Evolutionary conservation across 805 yeast species (phyloP).

Genomic region (Cyberlindnera nakhonratchasimensis): DNA sequence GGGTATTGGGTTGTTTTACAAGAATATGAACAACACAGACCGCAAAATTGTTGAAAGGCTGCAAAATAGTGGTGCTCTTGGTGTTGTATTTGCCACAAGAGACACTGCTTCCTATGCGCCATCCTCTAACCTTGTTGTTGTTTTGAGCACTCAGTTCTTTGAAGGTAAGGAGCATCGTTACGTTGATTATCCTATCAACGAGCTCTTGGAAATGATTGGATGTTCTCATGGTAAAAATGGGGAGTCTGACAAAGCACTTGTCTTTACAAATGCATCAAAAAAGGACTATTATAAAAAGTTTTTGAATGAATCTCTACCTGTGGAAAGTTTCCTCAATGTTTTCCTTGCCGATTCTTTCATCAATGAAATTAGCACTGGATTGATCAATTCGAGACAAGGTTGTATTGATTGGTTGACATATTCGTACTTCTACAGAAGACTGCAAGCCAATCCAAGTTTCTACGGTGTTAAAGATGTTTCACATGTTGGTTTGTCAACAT

Average conservation of each 20-base stretch:
- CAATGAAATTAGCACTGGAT: slow-evolving; percentile 66
- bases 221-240: slow-evolving; percentile 31
- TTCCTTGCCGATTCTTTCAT: slow-evolving; percentile 64
- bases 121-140: slow-evolving; percentile 49
- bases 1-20: slow-evolving; percentile 66
- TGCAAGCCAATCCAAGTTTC: slow-evolving; percentile 80
- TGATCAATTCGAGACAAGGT: slow-evolving; percentile 69
- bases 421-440: slow-evolving; percentile 75
- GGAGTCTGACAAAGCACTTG: slow-evolving; percentile 40
- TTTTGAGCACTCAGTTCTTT: slow-evolving; percentile 67
- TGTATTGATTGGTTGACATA: slow-evolving; percentile 89
- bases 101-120: slow-evolving; percentile 54
- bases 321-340: slow-evolving; percentile 69
- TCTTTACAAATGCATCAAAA: slow-evolving; percentile 55
- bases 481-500: slow-evolving; percentile 71
- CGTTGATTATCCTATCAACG: slow-evolving; percentile 63
- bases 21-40: slow-evolving; percentile 56
- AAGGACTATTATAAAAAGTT: slow-evolving; percentile 67
- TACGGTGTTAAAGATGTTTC: slow-evolving; percentile 72
- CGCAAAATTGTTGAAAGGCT: slow-evolving; percentile 50
- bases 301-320: slow-evolving; percentile 69
- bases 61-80: slow-evolving; percentile 46
- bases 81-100: slow-evolving; percentile 56
- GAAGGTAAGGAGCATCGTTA: slow-evolving; percentile 74
- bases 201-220: slow-evolving; percentile 64